phyloP scores from a whole-genome alignment of 305 asterid genomes.

The Caryopteris hybrid region DNA sequence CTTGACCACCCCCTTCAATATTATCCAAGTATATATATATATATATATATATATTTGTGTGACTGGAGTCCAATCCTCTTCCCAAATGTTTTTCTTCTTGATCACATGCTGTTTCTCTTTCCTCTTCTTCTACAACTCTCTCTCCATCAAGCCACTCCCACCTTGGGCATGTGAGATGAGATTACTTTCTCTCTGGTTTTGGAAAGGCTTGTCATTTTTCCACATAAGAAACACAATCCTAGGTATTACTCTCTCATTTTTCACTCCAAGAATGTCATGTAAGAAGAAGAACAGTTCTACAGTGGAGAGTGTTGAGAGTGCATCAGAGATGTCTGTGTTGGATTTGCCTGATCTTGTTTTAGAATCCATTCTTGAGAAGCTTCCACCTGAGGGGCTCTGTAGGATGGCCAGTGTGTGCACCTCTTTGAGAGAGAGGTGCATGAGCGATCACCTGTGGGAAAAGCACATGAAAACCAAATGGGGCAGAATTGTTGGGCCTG shows the following conservation, averaged over 20 bases:
- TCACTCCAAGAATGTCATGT: slow-evolving; percentile 32
- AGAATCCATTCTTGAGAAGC: slow-evolving; percentile 82
- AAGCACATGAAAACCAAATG: slow-evolving; percentile 65
- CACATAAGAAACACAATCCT: slow-evolving; percentile 20
- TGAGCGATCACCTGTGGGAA: slow-evolving; percentile 75
- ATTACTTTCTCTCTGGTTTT: slow-evolving; percentile 45
- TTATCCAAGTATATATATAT: slow-evolving; percentile 5
- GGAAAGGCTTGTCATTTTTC: slow-evolving; percentile 46
- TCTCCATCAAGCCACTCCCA: slow-evolving; percentile 57
- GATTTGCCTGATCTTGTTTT: slow-evolving; percentile 87
- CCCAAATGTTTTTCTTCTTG: slow-evolving; percentile 74
- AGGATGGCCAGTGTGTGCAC: slow-evolving; percentile 67
- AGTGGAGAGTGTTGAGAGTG: slow-evolving; percentile 27
- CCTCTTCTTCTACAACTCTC: slow-evolving; percentile 59
- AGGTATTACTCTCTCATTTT: slow-evolving; percentile 8
- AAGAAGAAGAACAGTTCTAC: slow-evolving; percentile 41
- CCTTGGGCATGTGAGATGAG: slow-evolving; percentile 62
- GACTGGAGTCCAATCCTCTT: slow-evolving; percentile 29
- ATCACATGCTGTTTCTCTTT: slow-evolving; percentile 70
- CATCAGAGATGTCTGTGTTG: slow-evolving; percentile 38
- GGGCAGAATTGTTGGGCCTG: slow-evolving; percentile 62
- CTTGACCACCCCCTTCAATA: slow-evolving; percentile 14
- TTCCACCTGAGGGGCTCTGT: slow-evolving; percentile 78
- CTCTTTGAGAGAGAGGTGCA: slow-evolving; percentile 57
- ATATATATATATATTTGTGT: slow-evolving; percentile 16